A percentile compares a stretch with the other conserved stretches of the same genome.
These are phyloP conservation scores for Ceratocystis alfenasii DNA, from an alignment of 2,329 filamentous ascomycete genomes.

Conservation along the genomic window DNA sequence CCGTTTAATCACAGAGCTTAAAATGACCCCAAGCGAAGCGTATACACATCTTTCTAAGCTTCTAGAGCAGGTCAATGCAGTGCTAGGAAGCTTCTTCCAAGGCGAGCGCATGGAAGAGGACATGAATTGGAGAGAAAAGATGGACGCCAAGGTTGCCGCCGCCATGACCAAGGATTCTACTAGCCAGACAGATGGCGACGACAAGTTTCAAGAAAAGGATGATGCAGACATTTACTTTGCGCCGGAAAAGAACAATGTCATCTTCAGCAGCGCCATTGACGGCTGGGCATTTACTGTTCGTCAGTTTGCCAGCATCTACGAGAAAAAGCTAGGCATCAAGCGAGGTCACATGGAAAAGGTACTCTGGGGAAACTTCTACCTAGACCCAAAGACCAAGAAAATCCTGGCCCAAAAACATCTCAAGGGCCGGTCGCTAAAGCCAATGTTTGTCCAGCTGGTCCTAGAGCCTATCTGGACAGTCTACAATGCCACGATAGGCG, in stretches of 20 bases:
- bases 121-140: constrained; percentile 82
- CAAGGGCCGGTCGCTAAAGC: constrained; percentile 81
- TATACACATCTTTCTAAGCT: constrained; percentile 81
- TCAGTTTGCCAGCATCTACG: constrained; percentile 86
- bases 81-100: constrained; percentile 94
- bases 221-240: constrained; percentile 98
- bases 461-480: constrained; percentile 93
- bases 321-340: constrained; percentile 95
- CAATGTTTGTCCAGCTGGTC: constrained; percentile 94
- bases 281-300: constrained; percentile 98
- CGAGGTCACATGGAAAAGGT: constrained; percentile 79
- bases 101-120: constrained; percentile 98
- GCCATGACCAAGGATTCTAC: constrained; percentile 47
- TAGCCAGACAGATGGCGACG: constrained; percentile 39
- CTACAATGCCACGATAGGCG: constrained; percentile 79
- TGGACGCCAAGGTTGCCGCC: constrained; percentile 74
- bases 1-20: constrained; percentile 80
- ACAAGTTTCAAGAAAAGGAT: constrained; percentile 76
- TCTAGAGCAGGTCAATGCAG: constrained; percentile 90
- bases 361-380: constrained; percentile 90
- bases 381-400: constrained; percentile 94
- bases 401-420: constrained; percentile 83
- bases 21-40: constrained; percentile 83
- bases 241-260: constrained; percentile 96
- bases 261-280: constrained; percentile 93